Percentiles rank a stretch among this genome's conserved stretches.
These are phyloP conservation scores for Lactifluus volemus DNA, from an alignment of 768 basidiomycete genomes.

Conservation along the genomic window DNA sequence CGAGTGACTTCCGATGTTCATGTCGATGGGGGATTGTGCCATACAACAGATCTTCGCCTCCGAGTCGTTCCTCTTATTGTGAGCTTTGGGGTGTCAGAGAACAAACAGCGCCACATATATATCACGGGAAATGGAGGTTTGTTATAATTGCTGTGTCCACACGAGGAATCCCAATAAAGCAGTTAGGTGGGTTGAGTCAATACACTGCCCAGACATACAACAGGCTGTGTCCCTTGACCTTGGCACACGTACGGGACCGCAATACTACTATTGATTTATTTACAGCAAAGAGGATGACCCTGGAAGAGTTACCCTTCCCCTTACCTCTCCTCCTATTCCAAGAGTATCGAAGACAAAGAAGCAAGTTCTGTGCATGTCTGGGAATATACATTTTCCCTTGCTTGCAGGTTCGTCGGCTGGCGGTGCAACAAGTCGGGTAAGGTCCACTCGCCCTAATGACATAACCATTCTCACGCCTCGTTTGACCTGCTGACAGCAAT, in stretches of 20 bases:
- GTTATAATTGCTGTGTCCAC: neutral
- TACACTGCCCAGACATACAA: neutral
- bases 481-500: neutral
- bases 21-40: neutral
- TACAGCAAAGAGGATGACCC: neutral
- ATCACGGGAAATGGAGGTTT: neutral
- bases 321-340: neutral
- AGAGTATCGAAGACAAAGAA: neutral
- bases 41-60: slow-evolving; percentile 1
- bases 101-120: neutral
- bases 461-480: neutral
- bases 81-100: neutral
- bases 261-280: neutral
- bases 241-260: neutral
- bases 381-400: neutral
- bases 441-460: neutral
- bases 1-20: neutral
- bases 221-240: neutral
- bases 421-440: neutral
- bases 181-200: neutral
- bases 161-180: neutral
- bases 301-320: neutral
- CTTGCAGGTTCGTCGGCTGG: neutral
- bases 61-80: neutral
- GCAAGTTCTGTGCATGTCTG: neutral